Conservation (phyloP, 2,329 filamentous ascomycete genomes). For the Fusarium agapanthi region DNA sequence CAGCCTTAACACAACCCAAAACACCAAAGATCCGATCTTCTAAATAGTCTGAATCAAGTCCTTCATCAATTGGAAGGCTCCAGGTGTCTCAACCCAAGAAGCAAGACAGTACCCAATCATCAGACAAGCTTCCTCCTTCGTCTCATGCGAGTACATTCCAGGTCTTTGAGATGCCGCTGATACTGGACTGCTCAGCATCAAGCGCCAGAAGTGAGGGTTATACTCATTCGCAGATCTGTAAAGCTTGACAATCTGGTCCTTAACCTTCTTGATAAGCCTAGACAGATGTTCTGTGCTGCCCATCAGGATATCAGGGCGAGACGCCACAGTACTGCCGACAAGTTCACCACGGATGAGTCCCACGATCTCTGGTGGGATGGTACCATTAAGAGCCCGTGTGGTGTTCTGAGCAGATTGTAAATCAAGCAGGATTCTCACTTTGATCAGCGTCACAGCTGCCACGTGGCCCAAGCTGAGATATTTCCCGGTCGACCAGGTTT, state of each 20-base stretch:
- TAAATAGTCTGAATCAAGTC: background rate
- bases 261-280: constrained; percentile 7
- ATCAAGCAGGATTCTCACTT: constrained; percentile 38
- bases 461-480: constrained; percentile 28
- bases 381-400: background rate
- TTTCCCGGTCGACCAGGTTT: background rate
- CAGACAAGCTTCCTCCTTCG: constrained; percentile 29
- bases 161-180: background rate
- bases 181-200: constrained; percentile 15
- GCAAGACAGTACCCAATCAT: constrained; percentile 1
- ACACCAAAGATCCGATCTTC: rapidly evolving
- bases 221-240: constrained; percentile 16
- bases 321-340: background rate
- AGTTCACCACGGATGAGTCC: constrained; percentile 29
- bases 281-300: background rate
- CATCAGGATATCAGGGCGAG: constrained; percentile 3
- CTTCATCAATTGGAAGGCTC: background rate
- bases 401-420: constrained; percentile 31
- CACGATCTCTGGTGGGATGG: constrained; percentile 33
- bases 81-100: constrained; percentile 35
- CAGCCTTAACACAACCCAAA: no score
- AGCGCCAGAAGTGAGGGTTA: constrained; percentile 32
- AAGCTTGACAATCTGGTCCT: constrained; percentile 21
- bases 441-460: constrained; percentile 30
- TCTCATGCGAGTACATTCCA: background rate